Percentiles rank a stretch among this genome's conserved stretches.
phyloP scores from a whole-genome alignment of 768 basidiomycete species.

The Strobilomyces echinocephalus region DNA sequence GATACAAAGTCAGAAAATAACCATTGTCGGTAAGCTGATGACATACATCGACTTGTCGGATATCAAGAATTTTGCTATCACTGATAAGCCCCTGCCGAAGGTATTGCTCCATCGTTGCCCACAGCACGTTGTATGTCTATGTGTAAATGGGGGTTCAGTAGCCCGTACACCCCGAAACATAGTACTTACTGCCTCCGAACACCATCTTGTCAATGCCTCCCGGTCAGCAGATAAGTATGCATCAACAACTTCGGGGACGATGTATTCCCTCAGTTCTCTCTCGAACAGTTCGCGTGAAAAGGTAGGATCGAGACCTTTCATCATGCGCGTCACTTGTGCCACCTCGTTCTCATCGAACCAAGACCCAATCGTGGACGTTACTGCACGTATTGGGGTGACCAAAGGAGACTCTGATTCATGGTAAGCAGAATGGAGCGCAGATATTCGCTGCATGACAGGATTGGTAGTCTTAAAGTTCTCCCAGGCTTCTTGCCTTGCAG shows the following conservation, averaged over 20 bases:
- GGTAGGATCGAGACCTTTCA: conserved; percentile 82
- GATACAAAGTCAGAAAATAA: conserved; percentile 2
- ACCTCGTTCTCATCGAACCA: conserved; percentile 98
- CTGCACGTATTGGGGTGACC: conserved; percentile 71
- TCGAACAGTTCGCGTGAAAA: conserved; percentile 87
- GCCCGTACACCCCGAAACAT: background rate
- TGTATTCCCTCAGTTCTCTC: conserved; percentile 90
- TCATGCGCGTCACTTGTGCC: conserved; percentile 85
- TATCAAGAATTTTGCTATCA: conserved; percentile 93
- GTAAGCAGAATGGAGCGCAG: conserved; percentile 61
- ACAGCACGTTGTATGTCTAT: conserved; percentile 95
- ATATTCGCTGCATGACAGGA: conserved; percentile 61
- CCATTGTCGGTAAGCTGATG: background rate
- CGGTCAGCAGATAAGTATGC: conserved; percentile 90
- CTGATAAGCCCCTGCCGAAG: conserved; percentile 85
- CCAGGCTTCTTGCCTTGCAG: conserved; percentile 76
- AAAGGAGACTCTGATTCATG: conserved; percentile 93
- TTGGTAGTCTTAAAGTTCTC: conserved; percentile 74
- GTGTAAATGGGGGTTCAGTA: background rate
- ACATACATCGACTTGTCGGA: conserved; percentile 92
- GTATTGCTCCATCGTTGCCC: conserved; percentile 96
- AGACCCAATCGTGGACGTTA: conserved; percentile 80
- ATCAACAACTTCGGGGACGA: conserved; percentile 96
- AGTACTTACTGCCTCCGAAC: conserved; percentile 82
- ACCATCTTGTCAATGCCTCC: conserved; percentile 84